Evolutionary conservation across 306 rosid genomes (phyloP), one percentile per base, ranked within the genome.

Genomic region (Arachis stenosperma): DNA sequence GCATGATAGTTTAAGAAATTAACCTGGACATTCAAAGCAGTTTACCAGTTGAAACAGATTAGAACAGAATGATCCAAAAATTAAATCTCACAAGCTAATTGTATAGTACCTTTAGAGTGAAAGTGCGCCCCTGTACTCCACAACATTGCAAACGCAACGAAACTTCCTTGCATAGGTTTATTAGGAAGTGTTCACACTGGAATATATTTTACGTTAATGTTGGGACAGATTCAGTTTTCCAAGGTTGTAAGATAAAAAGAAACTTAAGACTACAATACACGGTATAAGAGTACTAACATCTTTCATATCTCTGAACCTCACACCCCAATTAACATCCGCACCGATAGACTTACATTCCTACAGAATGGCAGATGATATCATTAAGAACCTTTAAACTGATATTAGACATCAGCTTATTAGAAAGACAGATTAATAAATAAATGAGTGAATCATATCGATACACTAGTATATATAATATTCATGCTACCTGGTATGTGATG

Each of bases 311-410:
- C 76, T 85, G 83, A 93, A 93, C 81, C 98, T 86, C 87, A 93
- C 96, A 43, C 98, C 98, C 97, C 98, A 93, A 77, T 93, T 93
- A 81, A 93, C 98, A 86, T 93, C 98, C 75, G 98, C 97, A 44
- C 98, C 94, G 11, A 90, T 74, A 65, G 98, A 89, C 90, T 90
- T 93, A 65, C 87, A 77, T 75, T 89, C 98, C 98, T 90, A 85
- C 78, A 62, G 27, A 82, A 79, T 39, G 81, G 81, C 76, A 69
- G 70, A 84, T 69, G 29, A 55, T 46, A 72, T 60, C 69, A 36
- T 44, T 63, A 70, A 68, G 63, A 54, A 50, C 61, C 39, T 36
- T 36, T 27, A 52, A 56, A 37, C 75, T 50, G 58, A 63, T 51
- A 73, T 48, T 63, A 69, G 56, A 62, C 7, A 40, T 64, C 52